Evolutionary conservation across 352 stramenopile genomes (phyloP).

Genomic region (Phytopythium aichiense): DNA sequence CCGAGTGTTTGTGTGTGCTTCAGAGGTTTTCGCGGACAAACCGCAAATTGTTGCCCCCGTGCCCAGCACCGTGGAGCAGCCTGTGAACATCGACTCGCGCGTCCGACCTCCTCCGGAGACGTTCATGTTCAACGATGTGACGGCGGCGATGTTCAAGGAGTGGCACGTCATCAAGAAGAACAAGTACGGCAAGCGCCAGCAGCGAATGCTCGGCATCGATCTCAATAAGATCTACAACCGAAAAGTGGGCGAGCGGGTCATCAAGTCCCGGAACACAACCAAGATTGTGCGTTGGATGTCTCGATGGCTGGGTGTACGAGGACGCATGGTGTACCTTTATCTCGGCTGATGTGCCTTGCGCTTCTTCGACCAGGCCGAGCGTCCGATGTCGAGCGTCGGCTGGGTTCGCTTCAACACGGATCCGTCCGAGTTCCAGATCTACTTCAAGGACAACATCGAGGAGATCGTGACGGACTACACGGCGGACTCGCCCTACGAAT

Average conservation of each 20-base stretch:
- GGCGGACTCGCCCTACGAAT: conserved; percentile 87
- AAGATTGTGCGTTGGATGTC: conserved; percentile 72
- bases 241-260: conserved; percentile 87
- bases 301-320: not conserved
- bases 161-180: conserved; percentile 91
- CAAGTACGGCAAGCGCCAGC: conserved; percentile 88
- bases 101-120: conserved; percentile 74
- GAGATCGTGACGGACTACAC: conserved; percentile 88
- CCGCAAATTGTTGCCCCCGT: conserved; percentile 69
- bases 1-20: conserved; percentile 5
- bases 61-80: conserved; percentile 62
- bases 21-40: conserved; percentile 85
- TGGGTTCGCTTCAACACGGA: conserved; percentile 87
- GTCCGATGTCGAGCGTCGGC: conserved; percentile 80
- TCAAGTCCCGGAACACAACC: conserved; percentile 85
- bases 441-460: conserved; percentile 87
- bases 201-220: conserved; percentile 85
- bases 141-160: conserved; percentile 87
- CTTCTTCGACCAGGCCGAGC: conserved; percentile 51
- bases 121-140: conserved; percentile 91
- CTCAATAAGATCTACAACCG: conserved; percentile 90
- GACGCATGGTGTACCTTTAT: conserved; percentile 1
- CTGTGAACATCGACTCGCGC: conserved; percentile 58
- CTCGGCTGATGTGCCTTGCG: not conserved
- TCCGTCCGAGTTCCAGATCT: conserved; percentile 86